Base-by-base conservation (phyloP, 2,329 filamentous ascomycete species). In the Penicillium sclerotiorum region DNA sequence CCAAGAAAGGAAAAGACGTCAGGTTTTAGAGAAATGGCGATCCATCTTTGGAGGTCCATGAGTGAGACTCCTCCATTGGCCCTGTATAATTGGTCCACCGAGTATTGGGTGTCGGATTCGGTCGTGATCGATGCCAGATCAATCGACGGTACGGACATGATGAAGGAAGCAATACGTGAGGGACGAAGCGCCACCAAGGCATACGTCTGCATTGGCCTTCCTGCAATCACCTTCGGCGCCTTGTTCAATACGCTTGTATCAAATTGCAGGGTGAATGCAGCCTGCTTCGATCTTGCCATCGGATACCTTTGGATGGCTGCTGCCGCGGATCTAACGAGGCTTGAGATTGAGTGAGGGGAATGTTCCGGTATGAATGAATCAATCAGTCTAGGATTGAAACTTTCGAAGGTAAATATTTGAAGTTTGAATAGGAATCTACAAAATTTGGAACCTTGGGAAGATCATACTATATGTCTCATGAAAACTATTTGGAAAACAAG, bases 211-310 rank as follows among this genome's bases (percentile, higher is more conserved):
- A 18, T 27, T 42, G 23, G 39, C 39, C 39, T 42, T 32, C 39
- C 39, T 8, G 21, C 25, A 30, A 42, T 21, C 23, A 18, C 25
- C 21, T 30, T 32, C 25, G 39, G 39, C 8, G 23, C 25, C 8
- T 20, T 42, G 9, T 42, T 42, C 25, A 42, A 42, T 30, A 42
- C 39, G 15, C 39, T 42, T 11, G 39, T 42, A 15, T 15, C 39
- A 2, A 18, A 20, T 17, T 18, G n/a, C 8, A 42, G 32, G 12
- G 25, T 21, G 18, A 27, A 20, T 12, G 25, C 39, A 20, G 39
- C 39, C 17, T 42, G 23, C 25, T 41, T 41, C 27, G 22, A 25
- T 27, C 23, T 28, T n/a, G n/a, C 30, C 13, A 33, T 8, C 8
- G 13, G 33, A 12, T 36, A 18, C 20, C 17, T 36, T 17, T 42